phyloP scores from a whole-genome alignment of 2,329 filamentous ascomycete genomes.

The Cladophialophora psammophila region DNA sequence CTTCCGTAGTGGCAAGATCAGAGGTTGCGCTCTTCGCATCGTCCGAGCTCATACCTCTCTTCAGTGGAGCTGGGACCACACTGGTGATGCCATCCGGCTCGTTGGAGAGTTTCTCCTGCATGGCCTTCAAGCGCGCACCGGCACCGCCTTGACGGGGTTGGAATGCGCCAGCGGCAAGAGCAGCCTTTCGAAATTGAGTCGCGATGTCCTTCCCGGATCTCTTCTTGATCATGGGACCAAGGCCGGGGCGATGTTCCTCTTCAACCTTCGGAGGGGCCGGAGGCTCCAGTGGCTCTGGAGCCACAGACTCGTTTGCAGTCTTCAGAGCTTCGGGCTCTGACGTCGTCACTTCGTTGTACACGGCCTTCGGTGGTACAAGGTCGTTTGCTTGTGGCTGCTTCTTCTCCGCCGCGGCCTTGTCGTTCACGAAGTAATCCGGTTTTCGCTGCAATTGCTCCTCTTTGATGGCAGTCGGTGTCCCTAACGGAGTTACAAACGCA shows the following conservation, averaged over 20 bases:
- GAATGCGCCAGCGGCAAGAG: conserved; percentile 74
- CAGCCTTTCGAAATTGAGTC: conserved; percentile 79
- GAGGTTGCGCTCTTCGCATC: conserved; percentile 42
- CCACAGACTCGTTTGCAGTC: conserved; percentile 29
- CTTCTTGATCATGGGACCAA: conserved; percentile 89
- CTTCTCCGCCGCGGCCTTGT: conserved; percentile 18
- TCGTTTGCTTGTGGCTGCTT: conserved; percentile 17
- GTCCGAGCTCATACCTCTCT: conserved; percentile 52
- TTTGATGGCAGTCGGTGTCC: conserved; percentile 46
- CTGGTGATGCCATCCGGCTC: conserved; percentile 89
- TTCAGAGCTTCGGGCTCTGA: conserved; percentile 18
- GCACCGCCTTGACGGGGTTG: conserved; percentile 88
- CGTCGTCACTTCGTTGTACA: conserved; percentile 13
- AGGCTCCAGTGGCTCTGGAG: conserved; percentile 42
- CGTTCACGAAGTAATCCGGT: conserved; percentile 26
- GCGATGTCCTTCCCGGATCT: conserved; percentile 76
- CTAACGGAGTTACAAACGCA: conserved; percentile 47
- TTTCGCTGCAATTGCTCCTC: conserved; percentile 39
- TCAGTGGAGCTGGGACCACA: conserved; percentile 79
- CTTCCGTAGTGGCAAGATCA: conserved; percentile 44
- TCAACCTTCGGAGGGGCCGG: conserved; percentile 59
- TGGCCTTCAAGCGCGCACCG: conserved; percentile 75
- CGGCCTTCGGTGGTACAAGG: conserved; percentile 13
- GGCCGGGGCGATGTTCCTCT: conserved; percentile 71
- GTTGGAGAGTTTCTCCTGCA: conserved; percentile 63